Conservation (phyloP, 192 early-diverging fungal genomes). For the Paraglomus occultum region DNA sequence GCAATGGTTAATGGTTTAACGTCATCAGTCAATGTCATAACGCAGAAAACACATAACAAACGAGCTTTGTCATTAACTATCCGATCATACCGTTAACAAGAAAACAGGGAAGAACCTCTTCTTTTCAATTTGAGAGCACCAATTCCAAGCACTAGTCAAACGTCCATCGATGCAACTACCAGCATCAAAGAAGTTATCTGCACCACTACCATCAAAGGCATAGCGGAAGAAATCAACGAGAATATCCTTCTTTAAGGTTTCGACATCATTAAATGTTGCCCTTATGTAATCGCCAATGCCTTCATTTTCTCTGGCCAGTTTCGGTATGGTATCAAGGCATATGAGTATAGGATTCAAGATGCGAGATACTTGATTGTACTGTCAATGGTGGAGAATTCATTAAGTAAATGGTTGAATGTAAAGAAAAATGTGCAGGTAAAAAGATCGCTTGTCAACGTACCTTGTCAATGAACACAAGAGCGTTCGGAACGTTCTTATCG, state of each 20-base stretch:
- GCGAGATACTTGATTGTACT: constrained; percentile 96
- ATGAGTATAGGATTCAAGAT: constrained; percentile 88
- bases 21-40: not conserved
- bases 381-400: constrained; percentile 34
- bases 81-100: constrained; percentile 64
- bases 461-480: constrained; percentile 97
- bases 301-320: constrained; percentile 49
- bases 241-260: constrained; percentile 67
- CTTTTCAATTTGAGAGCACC: constrained; percentile 90
- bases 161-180: constrained; percentile 96
- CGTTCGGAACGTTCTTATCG: constrained; percentile 98
- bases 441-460: constrained; percentile 14
- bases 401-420: not conserved
- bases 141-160: constrained; percentile 89
- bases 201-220: constrained; percentile 96
- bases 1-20: constrained; percentile 15
- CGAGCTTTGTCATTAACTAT: not conserved
- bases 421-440: not conserved
- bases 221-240: constrained; percentile 92
- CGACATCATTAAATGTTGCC: constrained; percentile 62
- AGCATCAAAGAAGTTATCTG: constrained; percentile 88
- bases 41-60: constrained; percentile 1
- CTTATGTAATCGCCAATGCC: constrained; percentile 70
- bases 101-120: constrained; percentile 92
- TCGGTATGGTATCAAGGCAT: constrained; percentile 71